Conservation (phyloP, 2,329 filamentous ascomycete species). For the Colletotrichum sp. region DNA sequence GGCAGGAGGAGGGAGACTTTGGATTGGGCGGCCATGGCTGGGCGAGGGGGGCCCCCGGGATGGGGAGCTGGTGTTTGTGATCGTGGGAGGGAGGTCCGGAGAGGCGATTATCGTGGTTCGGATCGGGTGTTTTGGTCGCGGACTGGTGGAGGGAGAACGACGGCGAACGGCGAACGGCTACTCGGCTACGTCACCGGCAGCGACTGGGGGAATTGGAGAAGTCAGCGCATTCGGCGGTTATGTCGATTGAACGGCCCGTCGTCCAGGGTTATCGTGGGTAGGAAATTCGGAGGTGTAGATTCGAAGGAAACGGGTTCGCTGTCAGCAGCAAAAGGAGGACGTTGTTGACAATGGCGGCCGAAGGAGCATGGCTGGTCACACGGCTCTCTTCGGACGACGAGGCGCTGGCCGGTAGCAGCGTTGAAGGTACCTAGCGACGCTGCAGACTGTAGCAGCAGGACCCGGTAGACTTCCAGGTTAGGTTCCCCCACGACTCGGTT, state of each 20-base stretch:
- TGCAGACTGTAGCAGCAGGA: neutral
- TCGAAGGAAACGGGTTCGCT: neutral
- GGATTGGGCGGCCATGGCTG: slow-evolving; percentile 74
- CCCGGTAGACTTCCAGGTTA: neutral
- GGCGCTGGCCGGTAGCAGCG: neutral
- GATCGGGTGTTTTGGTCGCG: neutral
- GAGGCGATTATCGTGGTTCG: neutral
- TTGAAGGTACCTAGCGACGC: neutral
- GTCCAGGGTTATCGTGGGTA: neutral
- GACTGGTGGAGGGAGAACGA: neutral
- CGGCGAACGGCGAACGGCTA: neutral
- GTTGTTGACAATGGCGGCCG: neutral
- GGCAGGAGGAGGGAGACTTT: slow-evolving; percentile 64
- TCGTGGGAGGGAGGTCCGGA: neutral
- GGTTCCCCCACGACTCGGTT: slow-evolving; percentile 5
- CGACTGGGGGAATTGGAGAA: neutral
- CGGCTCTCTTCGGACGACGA: slow-evolving; percentile 18
- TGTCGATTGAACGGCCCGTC: neutral
- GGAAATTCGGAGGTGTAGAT: neutral
- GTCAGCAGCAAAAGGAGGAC: neutral
- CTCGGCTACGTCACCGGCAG: slow-evolving; percentile 5
- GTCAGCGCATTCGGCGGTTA: slow-evolving; percentile 1
- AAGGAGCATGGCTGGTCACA: neutral
- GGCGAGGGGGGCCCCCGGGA: neutral
- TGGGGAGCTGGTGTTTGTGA: neutral